Evolutionary conservation across 768 basidiomycete genomes (phyloP), one percentile per base, ranked within the genome.

Genomic region (Hericium alpestre): DNA sequence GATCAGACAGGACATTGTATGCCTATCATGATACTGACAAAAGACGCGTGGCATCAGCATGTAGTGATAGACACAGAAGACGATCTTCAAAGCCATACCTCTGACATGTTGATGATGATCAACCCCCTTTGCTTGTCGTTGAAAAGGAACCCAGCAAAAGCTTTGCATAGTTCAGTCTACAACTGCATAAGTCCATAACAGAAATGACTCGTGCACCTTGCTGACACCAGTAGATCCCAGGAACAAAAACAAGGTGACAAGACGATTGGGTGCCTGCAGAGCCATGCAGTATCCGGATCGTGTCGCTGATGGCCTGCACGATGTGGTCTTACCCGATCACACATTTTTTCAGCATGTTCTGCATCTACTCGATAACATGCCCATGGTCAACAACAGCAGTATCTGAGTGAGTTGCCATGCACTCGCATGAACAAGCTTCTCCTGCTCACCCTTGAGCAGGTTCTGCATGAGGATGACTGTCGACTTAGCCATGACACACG

Each of bases 31-130:
- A 64, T 88, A 96, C 79, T 91, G 70, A n/a, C 60, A 27, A 69
- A 54, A 15, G 18, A n/a, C n/a, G 46, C 20, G 18, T 3, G 23
- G 40, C 15, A 20, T 16, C 6, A 40, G n/a, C n/a, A 48, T 23
- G 16, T 13, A 10, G 16, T 55, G n/a, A 32, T 9, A 12, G 15
- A 5, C 12, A 15, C 25, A 25, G n/a, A 47, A 48, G 48, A 40
- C 7, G 9, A 2, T 41, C 41, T 18, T 20, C 16, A 43, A 8
- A 20, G 23, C 51, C 62, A 22, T 58, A 75, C 67, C 72, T 96
- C 90, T 16, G 89, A 88, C 91, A 95, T 93, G 63, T 96, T 94
- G 66, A 95, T 91, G 58, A 86, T 89, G 61, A 93, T 91, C 90
- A 95, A 65, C 11, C 90, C 93, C 46, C 88, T 75, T 57, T 87